These are phyloP conservation scores for Musa acuminata DNA, from an alignment of 176 grass and related monocot genomes.

Conservation along the genomic window DNA sequence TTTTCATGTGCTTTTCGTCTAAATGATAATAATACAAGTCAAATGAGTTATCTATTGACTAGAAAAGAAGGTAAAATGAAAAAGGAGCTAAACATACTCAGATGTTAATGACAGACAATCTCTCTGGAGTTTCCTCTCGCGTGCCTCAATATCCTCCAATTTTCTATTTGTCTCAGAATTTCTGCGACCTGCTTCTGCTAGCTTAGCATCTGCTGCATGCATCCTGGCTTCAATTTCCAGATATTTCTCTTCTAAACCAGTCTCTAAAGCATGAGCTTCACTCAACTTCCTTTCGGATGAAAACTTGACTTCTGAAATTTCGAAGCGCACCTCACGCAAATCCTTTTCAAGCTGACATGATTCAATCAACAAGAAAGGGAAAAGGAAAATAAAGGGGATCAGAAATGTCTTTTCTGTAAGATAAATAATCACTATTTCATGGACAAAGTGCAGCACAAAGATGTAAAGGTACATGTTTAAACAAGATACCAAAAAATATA, in stretches of 20 bases:
- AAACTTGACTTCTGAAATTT: conserved; percentile 87
- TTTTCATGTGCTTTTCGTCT: conserved; percentile 66
- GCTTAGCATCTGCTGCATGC: conserved; percentile 85
- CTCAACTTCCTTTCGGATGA: conserved; percentile 63
- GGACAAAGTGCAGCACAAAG: background rate
- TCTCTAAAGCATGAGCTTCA: conserved; percentile 70
- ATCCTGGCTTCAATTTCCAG: conserved; percentile 79
- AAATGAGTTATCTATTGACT: conserved; percentile 6
- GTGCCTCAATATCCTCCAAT: conserved; percentile 65
- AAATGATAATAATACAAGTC: conserved; percentile 13
- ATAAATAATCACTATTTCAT: background rate
- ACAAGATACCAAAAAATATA: background rate
- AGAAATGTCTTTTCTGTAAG: background rate
- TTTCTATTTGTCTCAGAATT: conserved; percentile 71
- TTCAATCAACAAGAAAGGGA: conserved; percentile 4
- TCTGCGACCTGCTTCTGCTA: conserved; percentile 90
- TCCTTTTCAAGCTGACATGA: conserved; percentile 81
- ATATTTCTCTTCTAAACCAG: conserved; percentile 65
- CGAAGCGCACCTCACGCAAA: conserved; percentile 50
- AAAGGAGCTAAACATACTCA: conserved; percentile 33
- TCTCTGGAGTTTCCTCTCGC: conserved; percentile 77
- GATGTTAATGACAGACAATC: conserved; percentile 71
- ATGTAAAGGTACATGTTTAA: background rate
- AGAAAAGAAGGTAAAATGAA: conserved; percentile 6
- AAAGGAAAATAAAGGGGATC: background rate